phyloP scores from a whole-genome alignment of 2,329 filamentous ascomycete species.

The Trichoderma gracile region DNA sequence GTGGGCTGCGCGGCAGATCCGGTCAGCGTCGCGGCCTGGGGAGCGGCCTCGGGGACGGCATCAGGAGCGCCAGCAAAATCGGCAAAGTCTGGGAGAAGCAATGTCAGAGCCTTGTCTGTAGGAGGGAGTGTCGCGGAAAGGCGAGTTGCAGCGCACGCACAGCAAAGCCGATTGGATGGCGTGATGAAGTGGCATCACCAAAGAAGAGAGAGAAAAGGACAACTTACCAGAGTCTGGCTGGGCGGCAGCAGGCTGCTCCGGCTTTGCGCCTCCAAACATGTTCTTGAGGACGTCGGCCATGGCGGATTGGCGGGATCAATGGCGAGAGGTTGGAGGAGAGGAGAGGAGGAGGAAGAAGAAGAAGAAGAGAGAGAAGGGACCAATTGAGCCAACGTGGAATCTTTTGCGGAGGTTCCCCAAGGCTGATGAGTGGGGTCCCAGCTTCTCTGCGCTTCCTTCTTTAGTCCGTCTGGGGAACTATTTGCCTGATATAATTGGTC shows the following conservation, averaged over 20 bases:
- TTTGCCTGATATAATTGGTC: not conserved
- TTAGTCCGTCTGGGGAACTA: not conserved
- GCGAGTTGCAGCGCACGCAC: too few species aligned
- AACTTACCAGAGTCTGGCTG: slow-evolving; percentile 64
- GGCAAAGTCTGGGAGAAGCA: slow-evolving; percentile 70
- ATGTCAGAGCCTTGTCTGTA: too few species aligned
- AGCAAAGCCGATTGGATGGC: too few species aligned
- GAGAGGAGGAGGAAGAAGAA: slow-evolving; percentile 8
- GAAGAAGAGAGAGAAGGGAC: slow-evolving; percentile 1
- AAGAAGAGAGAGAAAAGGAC: slow-evolving; percentile 28
- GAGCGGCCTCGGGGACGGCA: slow-evolving; percentile 55
- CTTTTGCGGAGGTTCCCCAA: slow-evolving; percentile 28
- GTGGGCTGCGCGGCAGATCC: slow-evolving; percentile 49
- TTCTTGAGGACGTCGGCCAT: slow-evolving; percentile 66
- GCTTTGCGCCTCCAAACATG: slow-evolving; percentile 67
- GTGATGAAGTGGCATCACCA: too few species aligned
- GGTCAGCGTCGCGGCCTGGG: slow-evolving; percentile 49
- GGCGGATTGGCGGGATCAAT: slow-evolving; percentile 35
- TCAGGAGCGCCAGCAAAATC: slow-evolving; percentile 83
- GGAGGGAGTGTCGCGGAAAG: too few species aligned
- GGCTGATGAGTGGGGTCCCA: slow-evolving; percentile 10
- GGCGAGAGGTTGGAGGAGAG: slow-evolving; percentile 27
- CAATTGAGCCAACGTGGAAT: slow-evolving; percentile 28
- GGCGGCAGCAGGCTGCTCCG: slow-evolving; percentile 45
- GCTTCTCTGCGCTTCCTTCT: slow-evolving; percentile 10